Conservation (phyloP, 2,329 filamentous ascomycete species). For the Aspergillus floridensis region DNA sequence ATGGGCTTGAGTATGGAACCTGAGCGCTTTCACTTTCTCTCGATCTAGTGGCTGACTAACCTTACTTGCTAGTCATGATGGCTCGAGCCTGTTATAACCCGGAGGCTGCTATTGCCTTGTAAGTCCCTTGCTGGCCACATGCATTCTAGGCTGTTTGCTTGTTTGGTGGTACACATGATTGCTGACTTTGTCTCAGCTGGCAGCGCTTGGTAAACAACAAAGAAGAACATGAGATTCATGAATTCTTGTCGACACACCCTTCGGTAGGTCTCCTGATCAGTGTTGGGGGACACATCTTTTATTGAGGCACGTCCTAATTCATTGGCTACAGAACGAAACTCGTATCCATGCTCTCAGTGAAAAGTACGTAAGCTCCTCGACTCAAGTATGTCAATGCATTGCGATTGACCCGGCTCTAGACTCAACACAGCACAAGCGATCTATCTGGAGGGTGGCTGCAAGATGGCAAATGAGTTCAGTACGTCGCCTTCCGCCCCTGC, state of each 20-base stretch:
- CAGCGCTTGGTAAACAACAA: constrained; percentile 51
- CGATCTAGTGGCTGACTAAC: constrained; percentile 13
- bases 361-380: constrained; percentile 38
- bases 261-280: constrained; percentile 33
- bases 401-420: constrained; percentile 26
- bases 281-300: neutral
- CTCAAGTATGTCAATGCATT: neutral
- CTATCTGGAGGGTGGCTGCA: constrained; percentile 43
- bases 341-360: constrained; percentile 54
- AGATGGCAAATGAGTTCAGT: constrained; percentile 11
- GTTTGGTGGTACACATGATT: neutral
- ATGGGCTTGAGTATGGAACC: constrained; percentile 52
- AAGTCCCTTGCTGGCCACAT: constrained; percentile 13
- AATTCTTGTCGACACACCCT: constrained; percentile 62
- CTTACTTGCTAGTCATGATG: constrained; percentile 54
- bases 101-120: constrained; percentile 53
- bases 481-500: neutral
- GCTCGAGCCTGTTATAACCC: constrained; percentile 60
- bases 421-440: constrained; percentile 40
- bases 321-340: constrained; percentile 45
- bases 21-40: neutral
- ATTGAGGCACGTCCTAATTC: constrained; percentile 5
- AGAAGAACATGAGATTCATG: constrained; percentile 42
- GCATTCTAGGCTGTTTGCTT: neutral
- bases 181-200: constrained; percentile 38